Evolutionary conservation across 2,329 filamentous ascomycete genomes (phyloP), one percentile per base, ranked within the genome.

Genomic region (Ophiostoma pallidulum): DNA sequence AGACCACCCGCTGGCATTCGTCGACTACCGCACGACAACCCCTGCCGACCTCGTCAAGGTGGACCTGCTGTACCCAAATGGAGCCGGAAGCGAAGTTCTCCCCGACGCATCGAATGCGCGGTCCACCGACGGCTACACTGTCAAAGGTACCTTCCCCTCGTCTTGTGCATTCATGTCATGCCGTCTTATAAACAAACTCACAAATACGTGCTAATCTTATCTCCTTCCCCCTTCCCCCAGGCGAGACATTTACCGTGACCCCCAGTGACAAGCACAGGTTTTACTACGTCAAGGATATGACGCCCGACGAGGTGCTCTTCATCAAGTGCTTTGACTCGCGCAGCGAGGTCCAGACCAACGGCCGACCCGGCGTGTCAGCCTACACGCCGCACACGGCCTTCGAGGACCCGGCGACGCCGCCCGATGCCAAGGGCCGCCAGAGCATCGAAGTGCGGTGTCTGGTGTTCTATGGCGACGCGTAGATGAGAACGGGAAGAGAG

Each of bases 221-320:
- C n/a, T n/a, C n/a, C n/a, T n/a, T n/a, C n/a, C n/a, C n/a, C n/a
- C n/a, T n/a, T n/a, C n/a, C n/a, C n/a, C 4, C 29, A 50, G 52
- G 82, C 18, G 80, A 84, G 65, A 84, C 79, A 1, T 73, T 80
- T 58, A 70, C 67, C 0, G 75, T 85, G 0, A 66, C 70, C 39
- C 70, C 78, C 3, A 82, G 66, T 53, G 71, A 76, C 8, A 61
- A 60, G 14, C 81, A 85, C 59, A 67, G 68, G 54, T 82, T 82
- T 56, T 83, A 74, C 56, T 85, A 84, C 55, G 66, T 75, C 59
- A 82, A 81, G 63, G 80, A 83, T 56, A 84, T 84, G 80, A 77
- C 70, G 40, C 68, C 69, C 4, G 68, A 70, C n/a, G 67, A 72
- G 60, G 67, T 60, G 8, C 56, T 73, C 54, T 60, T 73, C 33